These are phyloP conservation scores for Podospora pseudopauciseta DNA, from an alignment of 495 filamentous ascomycete species.

Conservation along the genomic window DNA sequence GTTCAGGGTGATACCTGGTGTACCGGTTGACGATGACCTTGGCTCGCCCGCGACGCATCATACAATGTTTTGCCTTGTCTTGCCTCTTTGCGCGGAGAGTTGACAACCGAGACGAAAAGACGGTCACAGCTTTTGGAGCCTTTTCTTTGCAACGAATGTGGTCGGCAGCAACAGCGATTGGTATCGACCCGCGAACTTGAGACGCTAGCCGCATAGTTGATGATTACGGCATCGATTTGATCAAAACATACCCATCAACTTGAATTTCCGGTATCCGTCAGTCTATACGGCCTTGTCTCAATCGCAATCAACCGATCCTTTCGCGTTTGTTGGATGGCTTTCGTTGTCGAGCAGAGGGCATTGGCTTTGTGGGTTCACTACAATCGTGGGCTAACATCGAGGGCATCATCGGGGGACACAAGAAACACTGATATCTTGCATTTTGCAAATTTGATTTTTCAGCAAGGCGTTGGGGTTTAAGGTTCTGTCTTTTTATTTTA, in stretches of 20 bases:
- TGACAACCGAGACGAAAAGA: slow-evolving; percentile 22
- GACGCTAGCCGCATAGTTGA: not conserved
- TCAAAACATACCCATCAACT: not conserved
- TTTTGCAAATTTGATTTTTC: slow-evolving; percentile 23
- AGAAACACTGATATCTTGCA: slow-evolving; percentile 1
- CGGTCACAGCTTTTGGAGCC: slow-evolving; percentile 7
- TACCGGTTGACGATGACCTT: slow-evolving; percentile 22
- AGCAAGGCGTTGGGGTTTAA: slow-evolving; percentile 28
- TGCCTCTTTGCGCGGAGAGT: slow-evolving; percentile 10
- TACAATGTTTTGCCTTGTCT: not conserved
- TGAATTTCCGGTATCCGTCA: not conserved
- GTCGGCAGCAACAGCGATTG: not conserved
- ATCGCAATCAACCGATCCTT: not conserved
- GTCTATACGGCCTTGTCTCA: not conserved
- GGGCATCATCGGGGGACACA: not conserved
- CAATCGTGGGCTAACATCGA: not conserved
- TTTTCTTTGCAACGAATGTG: not conserved
- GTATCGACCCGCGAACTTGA: not conserved
- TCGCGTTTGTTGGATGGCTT: not conserved
- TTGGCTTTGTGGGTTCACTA: not conserved
- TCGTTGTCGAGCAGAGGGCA: not conserved
- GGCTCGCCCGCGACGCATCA: slow-evolving; percentile 4
- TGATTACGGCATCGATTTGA: not conserved
- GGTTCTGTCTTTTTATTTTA: slow-evolving; percentile 14
- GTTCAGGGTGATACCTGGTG: slow-evolving; percentile 40